These are phyloP conservation scores for Spatholobus suberectus DNA, from an alignment of 306 rosid species.

Conservation along the genomic window DNA sequence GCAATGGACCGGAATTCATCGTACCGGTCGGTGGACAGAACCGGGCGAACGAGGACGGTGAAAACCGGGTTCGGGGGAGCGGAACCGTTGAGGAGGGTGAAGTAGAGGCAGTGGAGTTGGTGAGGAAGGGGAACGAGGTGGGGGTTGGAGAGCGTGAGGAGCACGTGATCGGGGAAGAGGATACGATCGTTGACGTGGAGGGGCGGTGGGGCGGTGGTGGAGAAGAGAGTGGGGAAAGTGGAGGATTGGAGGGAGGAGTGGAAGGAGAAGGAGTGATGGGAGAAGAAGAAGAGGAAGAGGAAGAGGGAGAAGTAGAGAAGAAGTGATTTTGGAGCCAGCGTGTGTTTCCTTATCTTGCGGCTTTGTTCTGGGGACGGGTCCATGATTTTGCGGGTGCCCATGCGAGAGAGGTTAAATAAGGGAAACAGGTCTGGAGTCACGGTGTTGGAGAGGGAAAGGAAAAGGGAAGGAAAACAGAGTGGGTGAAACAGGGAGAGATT, in stretches of 20 bases:
- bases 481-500: not conserved
- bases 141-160: constrained; percentile 48
- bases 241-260: constrained; percentile 50
- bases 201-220: constrained; percentile 28
- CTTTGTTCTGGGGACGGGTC: constrained; percentile 57
- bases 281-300: constrained; percentile 50
- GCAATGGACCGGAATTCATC: constrained; percentile 61
- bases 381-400: constrained; percentile 36
- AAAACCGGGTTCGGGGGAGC: not conserved
- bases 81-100: constrained; percentile 26
- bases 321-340: constrained; percentile 40
- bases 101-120: constrained; percentile 56
- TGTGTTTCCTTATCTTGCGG: constrained; percentile 62
- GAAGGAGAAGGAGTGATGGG: constrained; percentile 48
- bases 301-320: constrained; percentile 52
- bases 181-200: constrained; percentile 55
- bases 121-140: not conserved
- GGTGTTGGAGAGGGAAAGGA: not conserved
- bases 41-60: constrained; percentile 39
- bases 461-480: not conserved
- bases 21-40: constrained; percentile 55
- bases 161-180: constrained; percentile 73
- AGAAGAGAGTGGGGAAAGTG: constrained; percentile 45
- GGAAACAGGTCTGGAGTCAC: not conserved
- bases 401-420: not conserved